Evolutionary conservation across 1,284 basidiomycete genomes (phyloP), one percentile per base, ranked within the genome.

Genomic region (Sphagnurus paluster): DNA sequence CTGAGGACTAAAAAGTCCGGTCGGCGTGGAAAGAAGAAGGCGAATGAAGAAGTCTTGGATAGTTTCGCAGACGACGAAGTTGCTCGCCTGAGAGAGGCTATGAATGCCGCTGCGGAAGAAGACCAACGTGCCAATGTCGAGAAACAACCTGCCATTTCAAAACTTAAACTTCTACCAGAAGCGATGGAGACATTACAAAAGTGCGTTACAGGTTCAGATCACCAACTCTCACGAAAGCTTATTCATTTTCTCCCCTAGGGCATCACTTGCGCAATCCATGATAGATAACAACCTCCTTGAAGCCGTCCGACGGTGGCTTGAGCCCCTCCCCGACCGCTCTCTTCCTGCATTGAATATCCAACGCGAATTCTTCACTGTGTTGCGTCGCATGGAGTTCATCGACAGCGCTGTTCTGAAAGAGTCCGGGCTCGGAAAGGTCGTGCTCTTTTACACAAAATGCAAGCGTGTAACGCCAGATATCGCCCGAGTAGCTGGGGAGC

Each of bases 281-380:
- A 80, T 95, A 50, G 97, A 99, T 70, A 95, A 95, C 66, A 95
- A 96, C 55, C 76, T 98, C 26, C 78, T 99, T 21, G 91, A 94
- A 58, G 93, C 88, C 3, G 93, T 99, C 45, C 80, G 83, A 45
- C 75, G 82, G 30, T 99, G 94, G 93, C 84, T 99, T 3, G 96
- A 99, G 60, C 96, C 97, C 1, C 80, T 98, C 8, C 90, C 89
- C 0, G 94, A 98, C 70, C 82, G 81, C 41, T 95, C 93, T 1
- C 79, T 99, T 4, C 96, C 97, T 0, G 93, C 93, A 2, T 80
- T 98, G 43, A 98, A 96, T 65, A 98, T 99, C 60, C 96, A 98
- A 64, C 85, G 86, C 43, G 90, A 95, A 46, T 84, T 99, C 56
- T 95, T 99, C 67, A 79, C 84, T 33, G 80, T 87, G 42, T 74